Percentiles rank a stretch among this genome's conserved stretches.
These are phyloP conservation scores for Graphiopsis chlorocephala DNA, from an alignment of 2,329 filamentous ascomycete species.

Conservation along the genomic window DNA sequence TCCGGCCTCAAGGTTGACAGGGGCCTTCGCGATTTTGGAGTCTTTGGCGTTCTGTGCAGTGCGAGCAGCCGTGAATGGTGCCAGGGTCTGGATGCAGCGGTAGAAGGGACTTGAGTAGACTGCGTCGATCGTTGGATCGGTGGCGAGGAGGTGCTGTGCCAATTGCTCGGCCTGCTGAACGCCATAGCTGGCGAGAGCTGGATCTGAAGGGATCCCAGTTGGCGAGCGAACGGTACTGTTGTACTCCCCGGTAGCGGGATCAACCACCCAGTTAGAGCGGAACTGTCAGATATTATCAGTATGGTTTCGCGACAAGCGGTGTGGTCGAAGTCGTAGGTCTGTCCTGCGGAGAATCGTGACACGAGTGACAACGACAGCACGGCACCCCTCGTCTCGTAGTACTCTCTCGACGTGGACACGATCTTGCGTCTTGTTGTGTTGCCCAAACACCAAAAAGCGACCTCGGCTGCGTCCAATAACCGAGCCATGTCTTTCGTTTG, in stretches of 20 bases:
- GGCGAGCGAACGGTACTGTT: conserved; percentile 70
- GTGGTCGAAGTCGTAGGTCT: background rate
- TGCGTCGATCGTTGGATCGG: conserved; percentile 66
- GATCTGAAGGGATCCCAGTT: conserved; percentile 84
- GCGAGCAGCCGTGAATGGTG: conserved; percentile 61
- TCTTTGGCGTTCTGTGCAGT: conserved; percentile 26
- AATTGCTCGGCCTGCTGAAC: conserved; percentile 80
- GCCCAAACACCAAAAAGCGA: background rate
- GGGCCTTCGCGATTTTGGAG: conserved; percentile 16
- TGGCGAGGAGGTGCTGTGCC: conserved; percentile 58
- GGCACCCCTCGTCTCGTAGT: background rate
- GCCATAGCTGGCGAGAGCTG: conserved; percentile 81
- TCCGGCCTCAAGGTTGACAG: conserved; percentile 40
- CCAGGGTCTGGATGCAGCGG: conserved; percentile 79
- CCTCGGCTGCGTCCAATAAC: background rate
- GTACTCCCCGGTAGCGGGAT: conserved; percentile 77
- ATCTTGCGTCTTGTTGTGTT: conserved; percentile 17
- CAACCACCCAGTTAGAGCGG: conserved; percentile 84
- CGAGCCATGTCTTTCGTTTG: background rate
- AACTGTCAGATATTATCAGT: conserved; percentile 56
- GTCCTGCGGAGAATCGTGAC: background rate
- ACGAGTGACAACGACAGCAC: background rate
- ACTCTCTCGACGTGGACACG: conserved; percentile 9
- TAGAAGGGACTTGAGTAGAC: conserved; percentile 88
- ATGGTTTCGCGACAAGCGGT: background rate